Base-by-base conservation (phyloP, 1,284 basidiomycete genomes). In the Mycena citricolor region DNA sequence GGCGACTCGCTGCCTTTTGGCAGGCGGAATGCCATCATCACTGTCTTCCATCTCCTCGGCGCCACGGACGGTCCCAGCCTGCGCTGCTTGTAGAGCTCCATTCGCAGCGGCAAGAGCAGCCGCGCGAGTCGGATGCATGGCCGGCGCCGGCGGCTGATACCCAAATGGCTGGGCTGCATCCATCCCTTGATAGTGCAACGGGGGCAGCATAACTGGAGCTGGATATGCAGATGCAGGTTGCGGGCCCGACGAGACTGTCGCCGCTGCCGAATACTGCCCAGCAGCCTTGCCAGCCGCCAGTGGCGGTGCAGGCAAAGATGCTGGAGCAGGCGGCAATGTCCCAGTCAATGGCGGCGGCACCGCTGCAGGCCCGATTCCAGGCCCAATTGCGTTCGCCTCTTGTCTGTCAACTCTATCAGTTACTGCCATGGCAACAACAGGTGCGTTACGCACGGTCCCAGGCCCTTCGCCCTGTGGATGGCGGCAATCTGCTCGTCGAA, bases 401-500 rank as follows among this genome's bases (percentile, higher is more conserved):
- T 87, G 81, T 44, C 82, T 86, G 53, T 29, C 44, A 49, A 39
- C 35, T 40, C n/a, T 8, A 49, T 55, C 23, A 57, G 36, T 34
- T 34, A 44, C 28, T 29, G 22, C 14, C 37, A 41, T 49, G 30
- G 44, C 33, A 35, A 36, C 31, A 44, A 40, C 42, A 30, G 14
- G 26, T n/a, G n/a, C 47, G 49, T 38, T 24, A 80, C 83, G 58
- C 62, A 87, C 80, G 85, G 85, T 57, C 84, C 86, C 40, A 94
- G 76, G 65, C 90, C 90, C 63, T 92, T 90, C 19, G 90, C 80
- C 48, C 88, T 85, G 67, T 94, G 92, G 49, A 95, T 90, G 35
- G 91, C 90, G 32, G 90, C 90, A 64, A 97, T 95, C 63, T 95
- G 92, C 60, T 95, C 91, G 68, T 97, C 92, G 61, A 95, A 83